phyloP scores from a whole-genome alignment of 805 yeast species.

The Pichia thaimueangensis region DNA sequence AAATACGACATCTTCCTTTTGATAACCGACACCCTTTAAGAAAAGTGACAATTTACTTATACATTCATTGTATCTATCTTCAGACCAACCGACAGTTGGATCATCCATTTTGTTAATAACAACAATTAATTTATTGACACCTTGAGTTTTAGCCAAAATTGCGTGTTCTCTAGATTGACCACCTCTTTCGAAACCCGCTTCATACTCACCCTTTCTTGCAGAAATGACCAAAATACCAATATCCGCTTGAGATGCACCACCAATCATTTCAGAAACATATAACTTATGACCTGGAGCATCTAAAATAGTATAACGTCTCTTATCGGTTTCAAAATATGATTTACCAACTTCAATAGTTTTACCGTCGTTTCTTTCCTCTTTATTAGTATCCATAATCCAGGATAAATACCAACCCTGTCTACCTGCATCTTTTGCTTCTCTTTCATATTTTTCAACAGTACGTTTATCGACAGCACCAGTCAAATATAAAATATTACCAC shows the following conservation, averaged over 20 bases:
- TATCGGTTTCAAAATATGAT: conserved; percentile 95
- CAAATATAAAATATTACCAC: conserved; percentile 88
- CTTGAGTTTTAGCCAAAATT: conserved; percentile 93
- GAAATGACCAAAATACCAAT: conserved; percentile 95
- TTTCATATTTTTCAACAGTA: conserved; percentile 95
- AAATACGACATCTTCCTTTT: conserved; percentile 75
- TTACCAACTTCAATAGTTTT: conserved; percentile 98
- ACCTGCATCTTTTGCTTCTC: conserved; percentile 98
- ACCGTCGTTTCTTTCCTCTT: conserved; percentile 98
- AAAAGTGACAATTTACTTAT: conserved; percentile 69
- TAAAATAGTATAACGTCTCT: conserved; percentile 93
- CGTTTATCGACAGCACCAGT: conserved; percentile 98
- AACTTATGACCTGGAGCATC: conserved; percentile 99
- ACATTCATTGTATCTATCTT: conserved; percentile 95
- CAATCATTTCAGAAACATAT: conserved; percentile 98
- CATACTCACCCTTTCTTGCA: conserved; percentile 99
- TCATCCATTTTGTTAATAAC: conserved; percentile 99
- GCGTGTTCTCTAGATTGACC: conserved; percentile 99
- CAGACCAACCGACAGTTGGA: conserved; percentile 92
- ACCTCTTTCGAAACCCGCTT: conserved; percentile 98
- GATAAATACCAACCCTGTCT: conserved; percentile 99
- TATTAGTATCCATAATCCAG: conserved; percentile 99
- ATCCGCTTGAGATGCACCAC: conserved; percentile 99
- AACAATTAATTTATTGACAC: conserved; percentile 88
- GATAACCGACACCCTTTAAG: conserved; percentile 86